Percentiles rank a stretch among this genome's conserved stretches.
Conservation (phyloP, 2,329 filamentous ascomycete genomes). For the Trichoderma simmonsii region DNA sequence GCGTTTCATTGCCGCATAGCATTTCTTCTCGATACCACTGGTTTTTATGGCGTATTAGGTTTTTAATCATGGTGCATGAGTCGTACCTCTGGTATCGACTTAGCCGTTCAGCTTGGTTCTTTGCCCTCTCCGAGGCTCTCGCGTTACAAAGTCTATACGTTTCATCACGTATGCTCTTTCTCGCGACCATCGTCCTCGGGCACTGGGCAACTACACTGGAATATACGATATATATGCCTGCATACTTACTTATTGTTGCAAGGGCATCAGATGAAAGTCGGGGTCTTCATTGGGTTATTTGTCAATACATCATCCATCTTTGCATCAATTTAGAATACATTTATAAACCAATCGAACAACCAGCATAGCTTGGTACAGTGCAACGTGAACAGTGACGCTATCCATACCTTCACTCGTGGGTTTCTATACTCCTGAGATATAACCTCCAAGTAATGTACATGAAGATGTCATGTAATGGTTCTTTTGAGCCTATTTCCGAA, state of each 20-base stretch:
- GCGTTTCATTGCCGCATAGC: constrained; percentile 41
- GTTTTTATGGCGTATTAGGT: constrained; percentile 26
- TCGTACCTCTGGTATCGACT: background rate
- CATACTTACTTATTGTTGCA: constrained; percentile 5
- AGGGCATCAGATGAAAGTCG: constrained; percentile 1
- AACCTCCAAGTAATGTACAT: background rate
- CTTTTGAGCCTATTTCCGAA: background rate
- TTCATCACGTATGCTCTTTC: background rate
- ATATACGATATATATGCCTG: constrained; percentile 14
- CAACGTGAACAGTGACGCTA: background rate
- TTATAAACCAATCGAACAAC: background rate
- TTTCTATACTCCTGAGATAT: background rate
- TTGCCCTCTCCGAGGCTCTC: background rate
- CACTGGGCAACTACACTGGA: background rate
- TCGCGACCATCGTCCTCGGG: background rate
- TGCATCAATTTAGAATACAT: constrained; percentile 10
- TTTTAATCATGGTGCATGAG: constrained; percentile 9
- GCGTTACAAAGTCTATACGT: background rate
- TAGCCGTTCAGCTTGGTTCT: background rate
- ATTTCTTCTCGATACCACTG: constrained; percentile 46
- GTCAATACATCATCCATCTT: constrained; percentile 6
- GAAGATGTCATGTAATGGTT: background rate
- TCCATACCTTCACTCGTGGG: background rate
- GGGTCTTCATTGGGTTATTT: constrained; percentile 7
- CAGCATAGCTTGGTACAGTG: background rate